A percentile compares a stretch with the other conserved stretches of the same genome.
Conservation (phyloP, 805 yeast genomes). For the Starmerella bombicola region DNA sequence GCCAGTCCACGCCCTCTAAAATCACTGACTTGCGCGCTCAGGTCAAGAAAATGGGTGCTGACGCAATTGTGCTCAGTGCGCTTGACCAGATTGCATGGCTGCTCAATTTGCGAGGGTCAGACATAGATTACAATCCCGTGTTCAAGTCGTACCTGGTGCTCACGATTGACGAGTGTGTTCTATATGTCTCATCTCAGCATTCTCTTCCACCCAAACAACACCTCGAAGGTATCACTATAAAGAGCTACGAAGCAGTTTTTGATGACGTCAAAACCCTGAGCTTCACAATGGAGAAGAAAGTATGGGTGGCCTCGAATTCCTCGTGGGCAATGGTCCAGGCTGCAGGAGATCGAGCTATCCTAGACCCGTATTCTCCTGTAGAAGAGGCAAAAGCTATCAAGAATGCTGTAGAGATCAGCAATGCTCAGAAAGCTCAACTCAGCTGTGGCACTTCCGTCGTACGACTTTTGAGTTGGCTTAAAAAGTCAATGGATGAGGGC, state of each 20-base stretch:
- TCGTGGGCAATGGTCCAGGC: slow-evolving; percentile 58
- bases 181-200: slow-evolving; percentile 35
- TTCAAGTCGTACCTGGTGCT: slow-evolving; percentile 59
- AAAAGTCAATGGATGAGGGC: slow-evolving; percentile 37
- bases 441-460: slow-evolving; percentile 72
- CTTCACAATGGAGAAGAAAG: slow-evolving; percentile 23
- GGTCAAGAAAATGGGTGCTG: slow-evolving; percentile 24
- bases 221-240: slow-evolving; percentile 38
- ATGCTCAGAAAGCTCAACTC: slow-evolving; percentile 62
- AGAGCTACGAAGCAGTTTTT: slow-evolving; percentile 49
- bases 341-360: slow-evolving; percentile 32
- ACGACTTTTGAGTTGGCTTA: slow-evolving; percentile 74
- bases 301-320: slow-evolving; percentile 44
- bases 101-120: slow-evolving; percentile 68
- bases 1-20: slow-evolving; percentile 51
- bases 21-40: slow-evolving; percentile 33
- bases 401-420: slow-evolving; percentile 56
- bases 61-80: slow-evolving; percentile 50
- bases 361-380: slow-evolving; percentile 45
- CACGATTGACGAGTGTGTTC: slow-evolving; percentile 31
- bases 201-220: slow-evolving; percentile 21
- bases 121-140: slow-evolving; percentile 76
- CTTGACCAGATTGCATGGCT: slow-evolving; percentile 89
- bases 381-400: slow-evolving; percentile 62
- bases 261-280: slow-evolving; percentile 33